phyloP scores from a whole-genome alignment of 2,329 filamentous ascomycete genomes.

The Hypocreales sp. region DNA sequence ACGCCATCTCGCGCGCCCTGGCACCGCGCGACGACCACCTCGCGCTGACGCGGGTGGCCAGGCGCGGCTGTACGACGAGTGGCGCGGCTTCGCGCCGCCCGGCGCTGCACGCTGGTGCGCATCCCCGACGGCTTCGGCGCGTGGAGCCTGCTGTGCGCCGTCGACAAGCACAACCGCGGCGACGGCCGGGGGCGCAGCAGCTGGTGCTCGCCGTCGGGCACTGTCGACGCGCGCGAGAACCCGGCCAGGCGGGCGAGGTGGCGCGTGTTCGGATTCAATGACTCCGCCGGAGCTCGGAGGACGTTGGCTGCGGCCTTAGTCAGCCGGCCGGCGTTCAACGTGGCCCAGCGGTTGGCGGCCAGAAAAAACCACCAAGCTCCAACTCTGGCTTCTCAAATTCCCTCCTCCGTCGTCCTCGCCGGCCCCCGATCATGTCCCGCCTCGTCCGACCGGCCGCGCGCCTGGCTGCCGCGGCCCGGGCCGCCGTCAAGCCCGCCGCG shows the following conservation, averaged over 20 bases:
- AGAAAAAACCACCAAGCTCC: no score
- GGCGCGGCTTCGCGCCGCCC: conserved; percentile 33
- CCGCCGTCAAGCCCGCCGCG: conserved; percentile 16
- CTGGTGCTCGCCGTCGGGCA: no score
- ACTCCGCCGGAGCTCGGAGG: no score
- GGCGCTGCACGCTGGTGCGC: conserved; percentile 31
- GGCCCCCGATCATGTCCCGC: conserved; percentile 39
- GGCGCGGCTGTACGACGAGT: conserved; percentile 25
- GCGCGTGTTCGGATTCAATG: no score
- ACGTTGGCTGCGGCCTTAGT: no score
- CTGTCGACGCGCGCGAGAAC: no score
- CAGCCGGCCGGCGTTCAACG: no score
- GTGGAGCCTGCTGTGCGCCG: conserved; percentile 31
- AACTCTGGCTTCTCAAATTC: no score
- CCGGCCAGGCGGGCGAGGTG: no score
- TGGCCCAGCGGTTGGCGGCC: no score
- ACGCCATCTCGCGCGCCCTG: conserved; percentile 33
- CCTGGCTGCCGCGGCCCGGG: conserved; percentile 27
- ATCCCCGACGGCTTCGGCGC: conserved; percentile 27
- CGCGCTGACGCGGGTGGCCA: conserved; percentile 29
- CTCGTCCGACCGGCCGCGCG: conserved; percentile 34
- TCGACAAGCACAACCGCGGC: conserved; percentile 32
- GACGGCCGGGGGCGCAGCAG: no score
- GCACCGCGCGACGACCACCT: conserved; percentile 27
- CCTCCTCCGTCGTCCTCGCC: no score